Conservation (phyloP, 257 asterid genomes). For the Ballota nigra region DNA sequence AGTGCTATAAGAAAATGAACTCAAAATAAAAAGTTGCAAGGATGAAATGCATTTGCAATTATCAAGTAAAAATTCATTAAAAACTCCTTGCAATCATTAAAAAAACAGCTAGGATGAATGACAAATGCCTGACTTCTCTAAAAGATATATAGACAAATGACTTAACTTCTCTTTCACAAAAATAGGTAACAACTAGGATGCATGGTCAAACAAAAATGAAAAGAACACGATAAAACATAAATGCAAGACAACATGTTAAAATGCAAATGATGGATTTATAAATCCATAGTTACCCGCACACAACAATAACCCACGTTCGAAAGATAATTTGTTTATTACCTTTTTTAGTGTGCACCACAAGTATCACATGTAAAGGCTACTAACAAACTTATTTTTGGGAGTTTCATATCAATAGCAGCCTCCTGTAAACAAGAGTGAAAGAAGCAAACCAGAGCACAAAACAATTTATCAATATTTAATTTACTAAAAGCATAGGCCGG, state of each 20-base stretch:
- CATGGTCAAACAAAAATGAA: not conserved
- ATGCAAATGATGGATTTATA: not conserved
- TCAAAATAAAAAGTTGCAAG: too few relatives aligned
- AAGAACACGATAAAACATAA: not conserved
- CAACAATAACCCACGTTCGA: conserved; percentile 86
- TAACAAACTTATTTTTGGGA: conserved; percentile 81
- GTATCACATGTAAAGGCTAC: conserved; percentile 76
- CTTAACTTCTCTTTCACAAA: not conserved
- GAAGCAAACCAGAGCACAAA: conserved; percentile 9
- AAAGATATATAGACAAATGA: not conserved
- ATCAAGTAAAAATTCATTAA: too few relatives aligned
- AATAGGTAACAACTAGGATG: conserved; percentile 2
- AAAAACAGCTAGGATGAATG: too few relatives aligned
- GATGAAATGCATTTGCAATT: too few relatives aligned
- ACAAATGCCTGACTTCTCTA: too few relatives aligned
- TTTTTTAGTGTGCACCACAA: conserved; percentile 65
- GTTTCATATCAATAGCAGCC: conserved; percentile 58
- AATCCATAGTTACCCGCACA: conserved; percentile 58
- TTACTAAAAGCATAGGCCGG: too few relatives aligned
- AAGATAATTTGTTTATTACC: conserved; percentile 80
- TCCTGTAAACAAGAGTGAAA: conserved; percentile 44
- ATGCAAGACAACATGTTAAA: not conserved
- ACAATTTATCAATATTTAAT: too few relatives aligned
- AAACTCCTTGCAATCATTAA: too few relatives aligned
- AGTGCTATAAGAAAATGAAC: too few relatives aligned